Base-by-base conservation (phyloP, 176 grass and related monocot species). In the Hordeum marinum region DNA sequence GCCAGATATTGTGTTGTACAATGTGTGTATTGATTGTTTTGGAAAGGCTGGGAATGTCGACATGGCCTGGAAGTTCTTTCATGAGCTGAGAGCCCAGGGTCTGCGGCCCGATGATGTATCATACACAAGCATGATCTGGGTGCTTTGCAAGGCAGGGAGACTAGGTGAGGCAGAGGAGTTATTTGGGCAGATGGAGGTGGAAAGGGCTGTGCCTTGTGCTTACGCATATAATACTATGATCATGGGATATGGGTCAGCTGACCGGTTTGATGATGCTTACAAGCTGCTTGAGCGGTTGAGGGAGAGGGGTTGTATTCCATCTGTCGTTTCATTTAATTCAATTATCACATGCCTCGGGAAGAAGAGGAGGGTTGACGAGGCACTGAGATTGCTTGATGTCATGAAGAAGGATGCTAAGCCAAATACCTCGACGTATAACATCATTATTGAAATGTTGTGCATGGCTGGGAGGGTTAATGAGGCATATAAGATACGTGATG, bases 51-150 rank as follows among this genome's bases (percentile, higher is more conserved):
- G 91, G 68, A 98, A 94, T 72, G 80, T 98, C 45, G 96, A 98
- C 42, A 92, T 92, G 85, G 93, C 93, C 9, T 98, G 96, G 96
- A 98, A 98, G 76, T 98, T 98, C 69, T 98, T 98, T 66, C 91
- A 94, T 18, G 92, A 95, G 75, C 59, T 98, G 37, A 95, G 90
- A 86, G 85, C 86, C 2, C 88, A 95, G 41, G 93, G 89, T 13
- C 81, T 98, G 66, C 84, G 24, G 78, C 96, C 88, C 1, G 96
- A 98, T 73, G 96, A 95, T 15, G 89, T 98, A 11, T 94, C 96
- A 0, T 98, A 95, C 64, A 94, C 89, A 9, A 98, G 93, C 77
- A 94, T 98, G 96, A 92, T 98, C 57, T 89, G 83, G 83, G 93
- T 98, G n/a, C 92, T 98, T 59, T 95, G 89, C 64, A 98, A 85